Percentiles rank a stretch among this genome's conserved stretches.
Evolutionary conservation across 176 grass and related monocot genomes (phyloP).

Genomic region (Raddia distichophylla): DNA sequence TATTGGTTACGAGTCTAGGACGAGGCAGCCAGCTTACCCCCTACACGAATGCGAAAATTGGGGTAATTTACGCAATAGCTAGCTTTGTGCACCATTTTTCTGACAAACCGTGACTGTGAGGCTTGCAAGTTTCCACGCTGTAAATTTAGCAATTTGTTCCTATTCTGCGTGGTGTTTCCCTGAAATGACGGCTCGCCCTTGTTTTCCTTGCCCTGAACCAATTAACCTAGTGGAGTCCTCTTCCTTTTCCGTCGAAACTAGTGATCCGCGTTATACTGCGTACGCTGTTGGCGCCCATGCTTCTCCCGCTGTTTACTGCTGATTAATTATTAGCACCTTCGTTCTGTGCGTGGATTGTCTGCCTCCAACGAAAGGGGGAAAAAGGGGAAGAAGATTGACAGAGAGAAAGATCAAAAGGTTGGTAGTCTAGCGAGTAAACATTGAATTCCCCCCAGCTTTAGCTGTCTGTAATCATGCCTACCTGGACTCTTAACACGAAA

Average conservation of each 20-base stretch:
- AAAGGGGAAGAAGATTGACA: neutral
- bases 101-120: neutral
- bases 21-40: neutral
- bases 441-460: neutral
- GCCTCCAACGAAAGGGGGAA: neutral
- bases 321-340: neutral
- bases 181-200: neutral
- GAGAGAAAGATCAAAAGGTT: neutral
- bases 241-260: neutral
- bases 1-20: too few species aligned
- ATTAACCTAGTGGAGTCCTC: neutral
- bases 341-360: neutral
- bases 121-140: too few species aligned
- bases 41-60: neutral
- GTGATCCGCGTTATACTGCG: neutral
- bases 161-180: neutral
- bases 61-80: neutral
- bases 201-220: neutral
- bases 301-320: neutral
- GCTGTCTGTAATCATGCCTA: slow-evolving; percentile 43
- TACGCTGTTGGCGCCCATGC: neutral
- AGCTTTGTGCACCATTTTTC: slow-evolving; percentile 1
- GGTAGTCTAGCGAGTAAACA: neutral
- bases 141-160: neutral
- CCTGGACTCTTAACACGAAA: neutral